Base-by-base conservation (phyloP, 78 protist genomes). In the Acrasis kona region DNA sequence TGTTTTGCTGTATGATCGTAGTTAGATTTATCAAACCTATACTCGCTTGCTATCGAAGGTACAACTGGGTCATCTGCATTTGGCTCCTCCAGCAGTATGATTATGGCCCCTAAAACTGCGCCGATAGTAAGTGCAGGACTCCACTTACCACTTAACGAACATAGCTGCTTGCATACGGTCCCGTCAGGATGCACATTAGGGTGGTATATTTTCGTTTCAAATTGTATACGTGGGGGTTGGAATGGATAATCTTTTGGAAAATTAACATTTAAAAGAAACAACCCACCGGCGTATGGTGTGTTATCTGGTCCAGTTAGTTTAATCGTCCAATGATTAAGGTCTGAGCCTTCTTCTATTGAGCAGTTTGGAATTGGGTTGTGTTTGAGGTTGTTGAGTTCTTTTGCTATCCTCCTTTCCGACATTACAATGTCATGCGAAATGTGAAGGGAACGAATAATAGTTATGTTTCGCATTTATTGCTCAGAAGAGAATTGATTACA, bases 351-450 rank as follows among this genome's bases (percentile, higher is more conserved):
- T 2, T 96, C 98, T 0, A 96, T 96, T 10, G 92, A 81, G 82
- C 94, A 90, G 83, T 88, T 86, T 69, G 91, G 77, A 7, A 96
- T 97, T 32, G 99, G 98, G 42, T 94, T 97, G 31, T 81, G 78
- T 12, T 50, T 73, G 61, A 96, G 32, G 76, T 95, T 97, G 35
- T 42, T 28, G 65, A 95, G 87, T 70, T 96, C 99, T 85, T 92
- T 68, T 39, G 39, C 35, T 3, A 73, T 79, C 5, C 82, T 8
- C 3, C 9, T 2, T 7, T 41, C 72, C 5, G 82, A 73, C 82
- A 79, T 79, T n/a, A n/a, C n/a, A n/a, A n/a, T n/a, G n/a, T n/a
- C n/a, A n/a, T n/a, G n/a, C n/a, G n/a, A n/a, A n/a, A n/a, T n/a
- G n/a, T n/a, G n/a, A n/a, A n/a, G n/a, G n/a, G n/a, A n/a, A n/a